Conservation (phyloP, 257 asterid species). For the Solanum acaule region DNA sequence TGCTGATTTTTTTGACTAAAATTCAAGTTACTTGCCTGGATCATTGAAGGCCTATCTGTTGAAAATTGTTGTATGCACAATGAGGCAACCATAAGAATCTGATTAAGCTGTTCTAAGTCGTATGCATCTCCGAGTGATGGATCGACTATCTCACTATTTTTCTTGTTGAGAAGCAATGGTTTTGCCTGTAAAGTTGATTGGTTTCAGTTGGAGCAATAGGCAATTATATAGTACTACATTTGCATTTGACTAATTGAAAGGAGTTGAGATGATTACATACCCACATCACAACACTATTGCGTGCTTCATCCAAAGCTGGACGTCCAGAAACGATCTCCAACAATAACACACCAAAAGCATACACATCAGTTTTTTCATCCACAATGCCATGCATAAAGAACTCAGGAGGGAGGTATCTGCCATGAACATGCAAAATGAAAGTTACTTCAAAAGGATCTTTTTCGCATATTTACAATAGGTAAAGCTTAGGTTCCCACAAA, state of each 20-base stretch:
- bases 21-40: slow-evolving; percentile 43
- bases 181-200: slow-evolving; percentile 54
- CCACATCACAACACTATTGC: slow-evolving; percentile 93
- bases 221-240: not conserved
- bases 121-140: slow-evolving; percentile 48
- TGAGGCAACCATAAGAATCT: slow-evolving; percentile 58
- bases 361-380: slow-evolving; percentile 93
- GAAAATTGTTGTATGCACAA: slow-evolving; percentile 62
- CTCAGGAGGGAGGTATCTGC: slow-evolving; percentile 98
- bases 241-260: not conserved
- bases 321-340: slow-evolving; percentile 80
- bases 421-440: not conserved
- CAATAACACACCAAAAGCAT: slow-evolving; percentile 81
- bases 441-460: not conserved
- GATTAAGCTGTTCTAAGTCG: slow-evolving; percentile 57
- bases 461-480: not conserved
- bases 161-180: slow-evolving; percentile 47
- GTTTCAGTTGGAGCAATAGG: not conserved
- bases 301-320: slow-evolving; percentile 73
- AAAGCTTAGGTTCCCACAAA: not conserved
- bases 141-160: slow-evolving; percentile 50
- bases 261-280: slow-evolving; percentile 30
- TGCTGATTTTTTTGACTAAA: not conserved
- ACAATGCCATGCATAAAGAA: slow-evolving; percentile 85
- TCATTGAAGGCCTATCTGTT: slow-evolving; percentile 79